These are phyloP conservation scores for Teunomyces atbi DNA, from an alignment of 805 yeast genomes.

Conservation along the genomic window DNA sequence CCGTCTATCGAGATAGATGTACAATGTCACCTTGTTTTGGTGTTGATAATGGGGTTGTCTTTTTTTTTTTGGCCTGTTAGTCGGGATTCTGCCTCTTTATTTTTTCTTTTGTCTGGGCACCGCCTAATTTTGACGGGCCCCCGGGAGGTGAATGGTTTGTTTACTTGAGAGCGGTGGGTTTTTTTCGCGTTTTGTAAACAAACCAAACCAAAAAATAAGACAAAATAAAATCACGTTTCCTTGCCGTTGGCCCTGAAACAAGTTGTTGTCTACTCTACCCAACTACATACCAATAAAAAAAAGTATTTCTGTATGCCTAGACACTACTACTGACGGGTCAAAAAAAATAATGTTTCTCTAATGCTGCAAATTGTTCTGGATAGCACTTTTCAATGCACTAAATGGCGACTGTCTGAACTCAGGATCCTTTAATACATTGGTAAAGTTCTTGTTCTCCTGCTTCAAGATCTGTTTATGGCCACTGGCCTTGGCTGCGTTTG, in stretches of 20 bases:
- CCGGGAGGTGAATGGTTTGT: neutral
- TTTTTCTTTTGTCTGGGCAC: neutral
- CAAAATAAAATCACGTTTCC: neutral
- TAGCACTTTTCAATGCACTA: slow-evolving; percentile 60
- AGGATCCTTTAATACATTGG: slow-evolving; percentile 52
- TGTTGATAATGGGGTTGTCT: neutral
- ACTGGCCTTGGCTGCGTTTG: slow-evolving; percentile 46
- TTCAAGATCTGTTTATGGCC: slow-evolving; percentile 50
- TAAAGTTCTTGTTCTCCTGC: slow-evolving; percentile 59
- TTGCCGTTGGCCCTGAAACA: slow-evolving; percentile 1
- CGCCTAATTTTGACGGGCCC: neutral
- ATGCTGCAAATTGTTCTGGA: slow-evolving; percentile 23
- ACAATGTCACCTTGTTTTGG: slow-evolving; percentile 1
- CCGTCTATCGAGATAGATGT: neutral
- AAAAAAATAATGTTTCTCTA: no score
- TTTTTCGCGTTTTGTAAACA: slow-evolving; percentile 3
- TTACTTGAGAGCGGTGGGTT: neutral
- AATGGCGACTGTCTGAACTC: slow-evolving; percentile 62
- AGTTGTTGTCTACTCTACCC: slow-evolving; percentile 1
- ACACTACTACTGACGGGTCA: no score
- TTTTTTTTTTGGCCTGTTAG: neutral
- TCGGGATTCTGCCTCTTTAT: neutral
- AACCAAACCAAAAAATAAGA: neutral
- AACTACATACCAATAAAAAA: no score
- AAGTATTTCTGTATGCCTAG: no score